phyloP scores from a whole-genome alignment of 805 yeast genomes.

The Cyberlindnera maclurae region DNA sequence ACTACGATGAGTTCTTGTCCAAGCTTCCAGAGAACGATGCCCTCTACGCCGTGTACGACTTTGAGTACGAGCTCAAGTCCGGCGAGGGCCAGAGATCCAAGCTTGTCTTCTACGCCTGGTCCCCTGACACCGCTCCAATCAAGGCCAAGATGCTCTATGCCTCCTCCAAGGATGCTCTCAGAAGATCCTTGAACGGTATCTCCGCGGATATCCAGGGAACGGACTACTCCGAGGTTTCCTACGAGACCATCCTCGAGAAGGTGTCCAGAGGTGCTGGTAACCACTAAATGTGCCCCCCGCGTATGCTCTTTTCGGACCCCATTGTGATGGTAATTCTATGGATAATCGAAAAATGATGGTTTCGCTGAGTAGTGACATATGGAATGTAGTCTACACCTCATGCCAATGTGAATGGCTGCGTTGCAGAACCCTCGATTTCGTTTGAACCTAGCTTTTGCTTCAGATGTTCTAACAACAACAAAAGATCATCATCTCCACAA shows the following conservation, averaged over 20 bases:
- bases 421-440: no score
- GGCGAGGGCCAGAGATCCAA: constrained; percentile 93
- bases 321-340: no score
- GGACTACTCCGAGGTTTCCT: constrained; percentile 93
- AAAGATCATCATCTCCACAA: not conserved
- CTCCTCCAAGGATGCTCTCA: constrained; percentile 94
- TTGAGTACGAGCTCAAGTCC: constrained; percentile 83
- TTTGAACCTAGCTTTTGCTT: not conserved
- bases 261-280: constrained; percentile 46
- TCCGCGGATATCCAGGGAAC: constrained; percentile 96
- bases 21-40: constrained; percentile 94
- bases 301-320: no score
- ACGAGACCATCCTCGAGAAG: constrained; percentile 84
- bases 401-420: no score
- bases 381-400: no score
- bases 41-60: constrained; percentile 94
- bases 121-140: constrained; percentile 95
- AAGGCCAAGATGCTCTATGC: constrained; percentile 98
- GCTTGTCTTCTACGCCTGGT: constrained; percentile 76
- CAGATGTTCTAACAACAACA: not conserved
- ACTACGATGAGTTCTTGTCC: constrained; percentile 81
- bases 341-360: no score
- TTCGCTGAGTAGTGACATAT: no score
- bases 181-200: constrained; percentile 95
- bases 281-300: constrained; percentile 10